Evolutionary conservation across 495 filamentous ascomycete genomes (phyloP).

Genomic region (Xylaria sp.): DNA sequence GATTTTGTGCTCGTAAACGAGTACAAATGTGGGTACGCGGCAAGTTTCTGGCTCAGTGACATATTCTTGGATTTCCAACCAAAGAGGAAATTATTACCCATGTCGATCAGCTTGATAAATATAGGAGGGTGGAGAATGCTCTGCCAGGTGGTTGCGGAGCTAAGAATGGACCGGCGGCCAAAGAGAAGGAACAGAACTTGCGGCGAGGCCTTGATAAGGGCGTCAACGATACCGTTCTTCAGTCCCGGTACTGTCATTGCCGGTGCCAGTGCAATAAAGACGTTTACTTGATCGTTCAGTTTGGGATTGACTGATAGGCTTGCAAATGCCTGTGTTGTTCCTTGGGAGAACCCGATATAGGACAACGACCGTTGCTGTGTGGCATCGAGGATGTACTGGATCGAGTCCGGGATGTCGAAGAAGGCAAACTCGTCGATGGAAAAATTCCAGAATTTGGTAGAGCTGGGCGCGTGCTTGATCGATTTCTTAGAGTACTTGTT

Average conservation of each 20-base stretch:
- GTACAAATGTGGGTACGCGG: conserved; percentile 95
- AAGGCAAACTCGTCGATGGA: conserved; percentile 98
- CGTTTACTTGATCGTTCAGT: conserved; percentile 91
- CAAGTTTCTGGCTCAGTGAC: conserved; percentile 84
- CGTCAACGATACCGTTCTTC: conserved; percentile 85
- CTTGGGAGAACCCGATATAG: conserved; percentile 97
- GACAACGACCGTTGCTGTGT: conserved; percentile 85
- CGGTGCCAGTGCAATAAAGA: conserved; percentile 96
- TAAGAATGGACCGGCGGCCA: conserved; percentile 90
- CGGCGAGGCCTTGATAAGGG: conserved; percentile 91
- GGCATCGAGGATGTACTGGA: conserved; percentile 86
- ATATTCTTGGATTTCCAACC: conserved; percentile 91
- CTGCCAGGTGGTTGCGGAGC: conserved; percentile 96
- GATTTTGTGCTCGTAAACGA: conserved; percentile 95
- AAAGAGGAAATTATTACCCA: conserved; percentile 81
- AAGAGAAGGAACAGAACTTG: conserved; percentile 93
- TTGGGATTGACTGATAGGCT: conserved; percentile 91
- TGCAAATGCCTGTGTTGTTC: conserved; percentile 95
- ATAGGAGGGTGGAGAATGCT: conserved; percentile 93
- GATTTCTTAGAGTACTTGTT: conserved; percentile 99
- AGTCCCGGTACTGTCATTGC: conserved; percentile 96
- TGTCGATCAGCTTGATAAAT: conserved; percentile 88
- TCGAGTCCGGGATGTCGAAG: conserved; percentile 94
- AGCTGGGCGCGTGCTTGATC: conserved; percentile 71
- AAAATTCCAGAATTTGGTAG: conserved; percentile 91